These are phyloP conservation scores for Aspergillus jensenii DNA, from an alignment of 2,329 filamentous ascomycete species.

Conservation along the genomic window DNA sequence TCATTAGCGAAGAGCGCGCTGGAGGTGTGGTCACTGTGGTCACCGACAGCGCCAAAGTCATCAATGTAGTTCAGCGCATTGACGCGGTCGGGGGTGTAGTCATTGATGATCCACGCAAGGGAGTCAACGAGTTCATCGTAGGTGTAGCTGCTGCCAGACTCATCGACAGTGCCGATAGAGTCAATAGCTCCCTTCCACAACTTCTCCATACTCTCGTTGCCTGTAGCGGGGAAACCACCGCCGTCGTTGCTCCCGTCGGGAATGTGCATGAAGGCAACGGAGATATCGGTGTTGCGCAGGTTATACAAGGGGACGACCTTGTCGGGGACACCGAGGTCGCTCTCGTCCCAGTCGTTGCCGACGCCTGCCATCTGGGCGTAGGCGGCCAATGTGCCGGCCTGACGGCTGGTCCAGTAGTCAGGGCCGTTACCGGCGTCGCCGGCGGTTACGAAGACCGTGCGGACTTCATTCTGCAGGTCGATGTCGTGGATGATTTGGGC, in stretches of 20 bases:
- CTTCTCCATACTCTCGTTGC: constrained; percentile 5
- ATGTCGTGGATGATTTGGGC: background rate
- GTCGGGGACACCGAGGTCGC: background rate
- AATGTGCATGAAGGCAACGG: constrained; percentile 7
- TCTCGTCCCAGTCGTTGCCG: constrained; percentile 3
- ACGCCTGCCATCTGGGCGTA: constrained; percentile 8
- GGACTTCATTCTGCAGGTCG: background rate
- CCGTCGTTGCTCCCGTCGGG: constrained; percentile 10
- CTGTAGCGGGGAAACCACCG: constrained; percentile 4
- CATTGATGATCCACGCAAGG: background rate
- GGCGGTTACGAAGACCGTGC: constrained; percentile 8
- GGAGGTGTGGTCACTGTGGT: constrained; percentile 12
- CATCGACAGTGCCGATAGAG: background rate
- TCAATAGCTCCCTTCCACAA: background rate
- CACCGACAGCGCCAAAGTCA: constrained; percentile 1
- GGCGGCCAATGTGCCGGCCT: constrained; percentile 1
- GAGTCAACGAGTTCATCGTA: background rate
- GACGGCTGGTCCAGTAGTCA: constrained; percentile 5
- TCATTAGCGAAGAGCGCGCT: background rate
- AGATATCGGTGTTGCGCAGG: background rate
- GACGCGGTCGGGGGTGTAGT: background rate
- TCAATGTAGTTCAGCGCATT: constrained; percentile 3
- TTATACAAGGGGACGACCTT: constrained; percentile 2
- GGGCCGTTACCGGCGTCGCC: constrained; percentile 1
- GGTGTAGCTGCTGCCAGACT: background rate